phyloP scores from a whole-genome alignment of 768 basidiomycete genomes.

The Phanerochaete sordida region DNA sequence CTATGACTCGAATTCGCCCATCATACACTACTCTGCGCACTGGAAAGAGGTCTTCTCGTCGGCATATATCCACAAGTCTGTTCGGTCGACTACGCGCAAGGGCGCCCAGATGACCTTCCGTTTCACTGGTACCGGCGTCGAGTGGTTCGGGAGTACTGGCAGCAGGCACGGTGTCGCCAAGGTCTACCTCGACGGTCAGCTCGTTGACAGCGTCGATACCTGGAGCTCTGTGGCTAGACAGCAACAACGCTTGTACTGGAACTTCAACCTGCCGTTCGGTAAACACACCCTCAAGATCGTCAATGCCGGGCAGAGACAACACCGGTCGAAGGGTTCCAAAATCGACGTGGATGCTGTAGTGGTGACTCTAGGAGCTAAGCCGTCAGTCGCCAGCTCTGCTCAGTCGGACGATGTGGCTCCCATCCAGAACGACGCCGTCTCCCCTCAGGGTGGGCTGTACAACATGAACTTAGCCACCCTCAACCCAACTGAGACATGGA shows the following conservation, averaged over 20 bases:
- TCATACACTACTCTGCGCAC: conserved; percentile 57
- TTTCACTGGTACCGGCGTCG: conserved; percentile 73
- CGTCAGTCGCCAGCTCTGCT: neutral
- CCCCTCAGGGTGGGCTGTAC: neutral
- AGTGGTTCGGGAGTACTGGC: conserved; percentile 70
- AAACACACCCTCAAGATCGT: conserved; percentile 64
- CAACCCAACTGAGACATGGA: conserved; percentile 39
- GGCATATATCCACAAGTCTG: conserved; percentile 46
- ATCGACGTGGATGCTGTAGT: conserved; percentile 67
- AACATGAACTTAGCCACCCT: conserved; percentile 2
- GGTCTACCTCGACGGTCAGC: conserved; percentile 56
- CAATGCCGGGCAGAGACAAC: conserved; percentile 44
- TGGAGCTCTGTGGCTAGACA: conserved; percentile 33
- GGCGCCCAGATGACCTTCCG: conserved; percentile 52
- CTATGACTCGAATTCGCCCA: conserved; percentile 66
- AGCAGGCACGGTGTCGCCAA: conserved; percentile 49
- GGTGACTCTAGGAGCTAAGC: conserved; percentile 43
- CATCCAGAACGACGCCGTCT: conserved; percentile 4
- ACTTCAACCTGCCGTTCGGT: conserved; percentile 45
- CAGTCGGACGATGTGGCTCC: neutral
- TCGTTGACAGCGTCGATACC: conserved; percentile 42
- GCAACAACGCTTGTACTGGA: conserved; percentile 67
- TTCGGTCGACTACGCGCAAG: conserved; percentile 45
- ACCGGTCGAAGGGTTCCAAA: conserved; percentile 30
- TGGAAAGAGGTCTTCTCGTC: conserved; percentile 57